A percentile compares a stretch with the other conserved stretches of the same genome.
phyloP scores from a whole-genome alignment of 768 basidiomycete genomes.

The Lentinus brumalis region DNA sequence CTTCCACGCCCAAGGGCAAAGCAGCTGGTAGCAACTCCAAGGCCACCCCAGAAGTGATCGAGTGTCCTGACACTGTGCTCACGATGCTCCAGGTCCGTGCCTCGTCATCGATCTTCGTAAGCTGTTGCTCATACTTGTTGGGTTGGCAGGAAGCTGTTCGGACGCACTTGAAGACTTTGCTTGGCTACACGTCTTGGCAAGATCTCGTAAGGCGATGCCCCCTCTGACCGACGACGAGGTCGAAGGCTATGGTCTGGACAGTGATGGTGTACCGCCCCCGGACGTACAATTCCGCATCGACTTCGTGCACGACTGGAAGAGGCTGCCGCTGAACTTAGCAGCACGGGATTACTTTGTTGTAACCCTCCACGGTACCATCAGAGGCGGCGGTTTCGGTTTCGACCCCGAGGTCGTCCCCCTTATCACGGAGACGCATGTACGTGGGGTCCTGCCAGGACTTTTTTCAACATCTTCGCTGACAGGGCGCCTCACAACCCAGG shows the following conservation, averaged over 20 bases:
- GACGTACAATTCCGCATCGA: background rate
- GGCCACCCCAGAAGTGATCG: background rate
- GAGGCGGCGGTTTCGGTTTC: constrained; percentile 4
- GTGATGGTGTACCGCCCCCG: background rate
- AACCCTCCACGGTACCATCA: background rate
- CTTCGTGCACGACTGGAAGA: background rate
- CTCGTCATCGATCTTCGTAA: background rate
- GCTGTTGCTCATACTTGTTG: background rate
- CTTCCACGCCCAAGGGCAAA: background rate
- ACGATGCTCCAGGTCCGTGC: background rate
- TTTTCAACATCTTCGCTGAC: no score
- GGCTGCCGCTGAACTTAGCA: background rate
- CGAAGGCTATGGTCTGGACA: background rate
- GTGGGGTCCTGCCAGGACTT: no score
- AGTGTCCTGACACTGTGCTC: background rate
- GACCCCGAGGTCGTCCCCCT: background rate
- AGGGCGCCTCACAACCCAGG: background rate
- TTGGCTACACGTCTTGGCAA: background rate
- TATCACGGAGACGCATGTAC: background rate
- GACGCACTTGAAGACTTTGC: background rate
- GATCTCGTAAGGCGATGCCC: background rate
- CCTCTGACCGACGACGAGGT: background rate
- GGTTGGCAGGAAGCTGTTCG: background rate
- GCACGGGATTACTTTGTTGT: background rate
- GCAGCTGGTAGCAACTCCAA: background rate